phyloP scores from a whole-genome alignment of 2,329 filamentous ascomycete genomes.

The Paecilomyces sp. region DNA sequence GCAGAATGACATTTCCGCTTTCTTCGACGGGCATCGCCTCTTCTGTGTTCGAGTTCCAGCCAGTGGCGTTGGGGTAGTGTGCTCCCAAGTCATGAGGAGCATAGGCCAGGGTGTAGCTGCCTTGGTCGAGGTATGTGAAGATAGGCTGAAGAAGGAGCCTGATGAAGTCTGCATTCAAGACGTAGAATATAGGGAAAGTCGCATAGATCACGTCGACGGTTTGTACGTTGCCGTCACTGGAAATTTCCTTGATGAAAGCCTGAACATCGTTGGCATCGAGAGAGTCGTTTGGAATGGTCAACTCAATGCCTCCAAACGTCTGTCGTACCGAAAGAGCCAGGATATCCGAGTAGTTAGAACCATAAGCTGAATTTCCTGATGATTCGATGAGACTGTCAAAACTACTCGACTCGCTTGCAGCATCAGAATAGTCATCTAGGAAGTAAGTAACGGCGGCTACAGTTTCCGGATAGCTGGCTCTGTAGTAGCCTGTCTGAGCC shows the following conservation, averaged over 20 bases:
- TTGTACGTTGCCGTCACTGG: slow-evolving; percentile 33
- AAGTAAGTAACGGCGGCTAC: slow-evolving; percentile 30
- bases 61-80: slow-evolving; percentile 31
- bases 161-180: slow-evolving; percentile 31
- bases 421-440: slow-evolving; percentile 32
- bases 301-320: slow-evolving; percentile 35
- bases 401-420: slow-evolving; percentile 32
- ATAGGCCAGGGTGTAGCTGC: slow-evolving; percentile 24
- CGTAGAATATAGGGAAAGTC: slow-evolving; percentile 33
- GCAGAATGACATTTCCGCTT: slow-evolving; percentile 28
- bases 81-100: slow-evolving; percentile 30
- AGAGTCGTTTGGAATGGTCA: slow-evolving; percentile 30
- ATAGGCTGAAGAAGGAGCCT: slow-evolving; percentile 34
- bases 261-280: slow-evolving; percentile 18
- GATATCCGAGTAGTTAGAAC: slow-evolving; percentile 35
- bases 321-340: slow-evolving; percentile 35
- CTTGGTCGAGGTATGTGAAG: slow-evolving; percentile 26
- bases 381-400: slow-evolving; percentile 14
- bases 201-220: slow-evolving; percentile 36
- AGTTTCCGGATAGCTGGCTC: slow-evolving; percentile 25
- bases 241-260: slow-evolving; percentile 35
- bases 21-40: slow-evolving; percentile 33
- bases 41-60: slow-evolving; percentile 21
- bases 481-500: slow-evolving; percentile 35
- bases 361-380: slow-evolving; percentile 15